Evolutionary conservation across 441 rosid species (phyloP).

Genomic region (Populus hybrid): DNA sequence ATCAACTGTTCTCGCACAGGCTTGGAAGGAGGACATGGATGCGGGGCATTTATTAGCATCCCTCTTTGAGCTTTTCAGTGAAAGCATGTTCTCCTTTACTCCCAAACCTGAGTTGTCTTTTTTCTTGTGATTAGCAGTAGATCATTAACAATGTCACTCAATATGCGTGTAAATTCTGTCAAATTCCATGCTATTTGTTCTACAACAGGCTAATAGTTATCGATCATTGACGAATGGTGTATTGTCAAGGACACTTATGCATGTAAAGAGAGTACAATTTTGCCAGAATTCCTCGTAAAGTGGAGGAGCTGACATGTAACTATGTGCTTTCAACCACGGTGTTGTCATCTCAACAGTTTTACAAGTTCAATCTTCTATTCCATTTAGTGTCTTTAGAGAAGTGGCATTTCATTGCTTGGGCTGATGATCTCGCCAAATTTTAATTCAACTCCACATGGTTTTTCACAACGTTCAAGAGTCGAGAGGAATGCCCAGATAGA

Average conservation of each 20-base stretch:
- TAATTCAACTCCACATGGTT: too few relatives aligned
- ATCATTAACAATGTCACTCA: not conserved
- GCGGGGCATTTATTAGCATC: slow-evolving; percentile 64
- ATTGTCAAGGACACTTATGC: not conserved
- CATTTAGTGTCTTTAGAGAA: not conserved
- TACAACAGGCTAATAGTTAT: slow-evolving; percentile 1
- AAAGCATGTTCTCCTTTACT: slow-evolving; percentile 59
- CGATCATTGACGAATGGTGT: not conserved
- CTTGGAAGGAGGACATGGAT: slow-evolving; percentile 79
- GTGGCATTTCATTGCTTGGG: too few relatives aligned
- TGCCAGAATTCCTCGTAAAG: not conserved
- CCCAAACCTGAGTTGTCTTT: slow-evolving; percentile 67
- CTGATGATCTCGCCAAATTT: too few relatives aligned
- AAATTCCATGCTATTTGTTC: not conserved
- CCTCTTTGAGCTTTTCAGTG: slow-evolving; percentile 67
- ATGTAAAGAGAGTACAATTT: not conserved
- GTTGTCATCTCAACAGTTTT: not conserved
- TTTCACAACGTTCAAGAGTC: too few relatives aligned
- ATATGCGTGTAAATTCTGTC: not conserved
- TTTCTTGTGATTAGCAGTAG: slow-evolving; percentile 45
- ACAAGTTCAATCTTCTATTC: not conserved
- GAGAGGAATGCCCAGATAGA: too few relatives aligned
- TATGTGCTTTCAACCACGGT: not conserved
- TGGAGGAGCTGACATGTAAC: not conserved
- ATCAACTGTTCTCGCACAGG: slow-evolving; percentile 50